phyloP scores from a whole-genome alignment of 768 basidiomycete species.

The Kwoniella mangroviensis region DNA sequence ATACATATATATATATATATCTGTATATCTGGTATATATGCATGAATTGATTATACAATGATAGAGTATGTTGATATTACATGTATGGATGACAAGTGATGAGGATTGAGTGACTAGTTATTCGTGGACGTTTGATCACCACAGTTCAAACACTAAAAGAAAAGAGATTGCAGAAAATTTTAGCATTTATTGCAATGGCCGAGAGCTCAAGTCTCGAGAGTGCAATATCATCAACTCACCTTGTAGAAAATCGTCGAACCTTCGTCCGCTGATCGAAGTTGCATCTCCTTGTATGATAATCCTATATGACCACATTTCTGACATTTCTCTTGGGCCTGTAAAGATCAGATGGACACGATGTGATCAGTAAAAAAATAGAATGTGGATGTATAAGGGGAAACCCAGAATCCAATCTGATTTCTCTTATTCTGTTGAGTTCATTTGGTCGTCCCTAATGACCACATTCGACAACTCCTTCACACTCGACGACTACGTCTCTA shows the following conservation, averaged over 20 bases:
- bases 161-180: background rate
- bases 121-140: slow-evolving; percentile 31
- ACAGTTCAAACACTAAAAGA: slow-evolving; percentile 22
- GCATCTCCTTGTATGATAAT: slow-evolving; percentile 85
- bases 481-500: too few species aligned
- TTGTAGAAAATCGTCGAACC: slow-evolving; percentile 93
- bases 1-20: background rate
- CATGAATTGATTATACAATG: slow-evolving; percentile 12
- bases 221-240: slow-evolving; percentile 62
- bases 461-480: too few species aligned
- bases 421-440: too few species aligned
- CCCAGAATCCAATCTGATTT: too few species aligned
- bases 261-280: slow-evolving; percentile 91
- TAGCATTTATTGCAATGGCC: background rate
- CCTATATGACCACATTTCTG: slow-evolving; percentile 82
- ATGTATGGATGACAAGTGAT: background rate
- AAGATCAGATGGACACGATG: background rate
- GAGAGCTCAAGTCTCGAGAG: background rate
- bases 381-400: too few species aligned
- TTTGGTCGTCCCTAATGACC: too few species aligned
- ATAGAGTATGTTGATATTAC: background rate
- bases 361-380: background rate
- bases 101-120: slow-evolving; percentile 13
- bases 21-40: slow-evolving; percentile 11
- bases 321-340: slow-evolving; percentile 84